Percentiles rank a stretch among this genome's conserved stretches.
Conservation (phyloP, 1,139 yeast genomes). For the Saccharomycopsis crataegensis region DNA sequence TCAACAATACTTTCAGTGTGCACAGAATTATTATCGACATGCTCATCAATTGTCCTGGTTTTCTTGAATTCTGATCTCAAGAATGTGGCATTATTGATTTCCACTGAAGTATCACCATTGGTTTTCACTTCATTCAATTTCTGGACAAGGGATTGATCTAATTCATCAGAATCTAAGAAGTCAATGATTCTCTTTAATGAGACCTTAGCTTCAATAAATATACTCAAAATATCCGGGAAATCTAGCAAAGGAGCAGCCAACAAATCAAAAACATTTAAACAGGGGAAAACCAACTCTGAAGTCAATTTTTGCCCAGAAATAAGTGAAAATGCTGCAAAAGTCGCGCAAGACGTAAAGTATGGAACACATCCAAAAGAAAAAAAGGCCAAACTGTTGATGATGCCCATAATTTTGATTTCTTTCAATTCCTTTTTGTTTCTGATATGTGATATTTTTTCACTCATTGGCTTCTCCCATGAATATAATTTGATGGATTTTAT, state of each 20-base stretch:
- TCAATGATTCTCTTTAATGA: slow-evolving; percentile 44
- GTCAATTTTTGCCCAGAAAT: slow-evolving; percentile 45
- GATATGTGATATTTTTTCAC: slow-evolving; percentile 39
- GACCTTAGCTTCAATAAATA: slow-evolving; percentile 47
- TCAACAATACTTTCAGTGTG: neutral
- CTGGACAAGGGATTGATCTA: slow-evolving; percentile 36
- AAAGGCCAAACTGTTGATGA: slow-evolving; percentile 39
- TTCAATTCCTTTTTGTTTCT: slow-evolving; percentile 47
- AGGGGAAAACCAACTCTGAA: slow-evolving; percentile 65
- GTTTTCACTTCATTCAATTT: slow-evolving; percentile 29
- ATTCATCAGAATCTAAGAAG: slow-evolving; percentile 55
- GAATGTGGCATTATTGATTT: slow-evolving; percentile 41
- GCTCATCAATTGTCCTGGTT: slow-evolving; percentile 32
- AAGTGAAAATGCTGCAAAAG: slow-evolving; percentile 49
- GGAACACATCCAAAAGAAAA: slow-evolving; percentile 64
- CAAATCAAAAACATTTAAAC: slow-evolving; percentile 57
- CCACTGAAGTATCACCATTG: slow-evolving; percentile 32
- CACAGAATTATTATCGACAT: slow-evolving; percentile 23
- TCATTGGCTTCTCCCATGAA: slow-evolving; percentile 68
- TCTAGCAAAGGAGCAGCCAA: slow-evolving; percentile 56
- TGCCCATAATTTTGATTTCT: slow-evolving; percentile 39
- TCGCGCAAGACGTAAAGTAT: slow-evolving; percentile 54
- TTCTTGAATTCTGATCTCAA: slow-evolving; percentile 43
- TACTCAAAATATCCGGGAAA: slow-evolving; percentile 39
- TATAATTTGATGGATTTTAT: slow-evolving; percentile 65